A percentile compares a stretch with the other conserved stretches of the same genome.
phyloP scores from a whole-genome alignment of 1,284 basidiomycete genomes.

The Macrocystidia cucumis region DNA sequence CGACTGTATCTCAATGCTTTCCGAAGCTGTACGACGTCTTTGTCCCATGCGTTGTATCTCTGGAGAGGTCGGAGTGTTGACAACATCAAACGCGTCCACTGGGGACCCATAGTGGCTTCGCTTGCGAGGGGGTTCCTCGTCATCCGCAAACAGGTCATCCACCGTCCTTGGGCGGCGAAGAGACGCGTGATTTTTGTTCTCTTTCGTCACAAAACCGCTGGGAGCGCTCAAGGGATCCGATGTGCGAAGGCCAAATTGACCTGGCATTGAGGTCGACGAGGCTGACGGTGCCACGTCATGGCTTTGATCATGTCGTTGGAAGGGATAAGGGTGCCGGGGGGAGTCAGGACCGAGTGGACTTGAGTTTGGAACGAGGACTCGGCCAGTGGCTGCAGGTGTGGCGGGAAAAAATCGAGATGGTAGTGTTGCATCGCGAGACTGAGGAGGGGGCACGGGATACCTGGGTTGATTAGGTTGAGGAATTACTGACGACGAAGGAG shows the following conservation, averaged over 20 bases:
- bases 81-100: slow-evolving; percentile 30
- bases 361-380: slow-evolving; percentile 67
- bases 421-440: slow-evolving; percentile 33
- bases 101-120: slow-evolving; percentile 46
- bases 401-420: slow-evolving; percentile 32
- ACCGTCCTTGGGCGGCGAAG: slow-evolving; percentile 31
- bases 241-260: slow-evolving; percentile 23
- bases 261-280: slow-evolving; percentile 27
- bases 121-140: slow-evolving; percentile 63
- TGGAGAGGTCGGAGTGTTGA: slow-evolving; percentile 46
- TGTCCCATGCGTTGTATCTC: slow-evolving; percentile 44
- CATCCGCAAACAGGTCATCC: slow-evolving; percentile 29
- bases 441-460: slow-evolving; percentile 30
- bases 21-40: slow-evolving; percentile 32
- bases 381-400: slow-evolving; percentile 32
- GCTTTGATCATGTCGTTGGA: slow-evolving; percentile 21
- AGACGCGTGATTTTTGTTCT: slow-evolving; percentile 35
- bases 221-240: slow-evolving; percentile 58
- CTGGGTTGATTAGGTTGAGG: slow-evolving; percentile 16
- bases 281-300: slow-evolving; percentile 37
- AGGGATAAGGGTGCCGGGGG: slow-evolving; percentile 25
- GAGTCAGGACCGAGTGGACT: slow-evolving; percentile 46
- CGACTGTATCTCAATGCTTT: slow-evolving; percentile 28
- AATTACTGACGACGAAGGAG: slow-evolving; percentile 23
- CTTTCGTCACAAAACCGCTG: slow-evolving; percentile 47